These are phyloP conservation scores for Linum tenue DNA, from an alignment of 345 rosid species.

Conservation along the genomic window DNA sequence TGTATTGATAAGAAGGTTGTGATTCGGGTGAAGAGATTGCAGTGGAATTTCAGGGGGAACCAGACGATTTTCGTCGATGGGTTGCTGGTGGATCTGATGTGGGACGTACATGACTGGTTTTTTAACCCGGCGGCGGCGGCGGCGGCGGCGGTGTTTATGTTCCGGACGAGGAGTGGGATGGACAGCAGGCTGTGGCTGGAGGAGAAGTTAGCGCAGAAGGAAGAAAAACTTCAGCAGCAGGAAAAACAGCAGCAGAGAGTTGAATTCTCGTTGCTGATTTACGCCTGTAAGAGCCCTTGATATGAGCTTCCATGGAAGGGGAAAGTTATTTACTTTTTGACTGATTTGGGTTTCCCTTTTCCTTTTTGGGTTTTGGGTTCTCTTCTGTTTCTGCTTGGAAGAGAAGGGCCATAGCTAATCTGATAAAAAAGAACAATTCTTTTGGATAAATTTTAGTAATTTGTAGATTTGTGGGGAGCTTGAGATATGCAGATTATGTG, in stretches of 20 bases:
- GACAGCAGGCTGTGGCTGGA: constrained; percentile 68
- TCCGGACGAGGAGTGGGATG: constrained; percentile 67
- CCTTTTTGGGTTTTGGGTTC: background rate
- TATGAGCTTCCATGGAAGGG: background rate
- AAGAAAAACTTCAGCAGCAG: background rate
- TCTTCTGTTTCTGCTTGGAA: background rate
- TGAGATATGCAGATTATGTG: no score
- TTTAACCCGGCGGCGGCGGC: constrained; percentile 23
- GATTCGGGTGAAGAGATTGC: constrained; percentile 69
- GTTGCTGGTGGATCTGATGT: constrained; percentile 70
- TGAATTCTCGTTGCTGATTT: constrained; percentile 74
- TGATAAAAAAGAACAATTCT: background rate
- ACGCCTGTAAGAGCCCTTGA: constrained; percentile 55
- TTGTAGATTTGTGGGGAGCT: no score
- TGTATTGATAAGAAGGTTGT: constrained; percentile 67
- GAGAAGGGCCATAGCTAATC: no score
- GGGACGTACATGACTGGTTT: constrained; percentile 98
- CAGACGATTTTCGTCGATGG: constrained; percentile 81
- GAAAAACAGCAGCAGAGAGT: constrained; percentile 32
- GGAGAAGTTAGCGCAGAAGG: constrained; percentile 49
- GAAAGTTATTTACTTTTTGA: constrained; percentile 4
- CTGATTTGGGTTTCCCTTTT: background rate
- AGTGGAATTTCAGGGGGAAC: constrained; percentile 91
- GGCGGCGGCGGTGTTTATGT: constrained; percentile 67
- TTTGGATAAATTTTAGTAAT: background rate